A percentile compares a stretch with the other conserved stretches of the same genome.
phyloP scores from a whole-genome alignment of 2,329 filamentous ascomycete species.

The Fusarium aywerte region DNA sequence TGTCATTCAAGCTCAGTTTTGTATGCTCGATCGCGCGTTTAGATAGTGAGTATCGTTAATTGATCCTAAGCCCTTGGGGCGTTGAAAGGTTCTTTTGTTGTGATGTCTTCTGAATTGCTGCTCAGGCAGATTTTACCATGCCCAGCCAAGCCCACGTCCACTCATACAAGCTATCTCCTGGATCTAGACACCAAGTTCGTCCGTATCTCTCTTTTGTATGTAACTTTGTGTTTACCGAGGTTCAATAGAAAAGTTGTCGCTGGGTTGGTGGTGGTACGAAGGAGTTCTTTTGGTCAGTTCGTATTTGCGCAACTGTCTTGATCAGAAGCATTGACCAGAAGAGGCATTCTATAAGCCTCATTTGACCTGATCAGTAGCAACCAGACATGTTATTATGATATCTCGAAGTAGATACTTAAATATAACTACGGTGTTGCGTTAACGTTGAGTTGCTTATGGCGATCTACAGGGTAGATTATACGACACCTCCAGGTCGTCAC shows the following conservation, averaged over 20 bases:
- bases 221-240: not conserved
- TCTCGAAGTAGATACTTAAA: not conserved
- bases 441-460: not conserved
- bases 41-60: not conserved
- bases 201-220: not conserved
- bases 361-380: too few species aligned
- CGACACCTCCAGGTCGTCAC: not conserved
- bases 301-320: not conserved
- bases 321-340: not conserved
- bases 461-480: not conserved
- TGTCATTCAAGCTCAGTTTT: not conserved
- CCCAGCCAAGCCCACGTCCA: not conserved
- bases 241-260: not conserved
- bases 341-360: not conserved
- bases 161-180: not conserved
- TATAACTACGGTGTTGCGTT: not conserved
- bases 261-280: not conserved
- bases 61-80: not conserved
- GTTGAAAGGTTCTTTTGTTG: not conserved
- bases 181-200: not conserved
- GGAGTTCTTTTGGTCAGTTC: not conserved
- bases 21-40: not conserved
- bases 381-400: not conserved
- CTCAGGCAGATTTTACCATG: not conserved
- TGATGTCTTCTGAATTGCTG: not conserved